Conservation (phyloP, 192 early-diverging fungal species). For the Rhizoclosmatium sp. region DNA sequence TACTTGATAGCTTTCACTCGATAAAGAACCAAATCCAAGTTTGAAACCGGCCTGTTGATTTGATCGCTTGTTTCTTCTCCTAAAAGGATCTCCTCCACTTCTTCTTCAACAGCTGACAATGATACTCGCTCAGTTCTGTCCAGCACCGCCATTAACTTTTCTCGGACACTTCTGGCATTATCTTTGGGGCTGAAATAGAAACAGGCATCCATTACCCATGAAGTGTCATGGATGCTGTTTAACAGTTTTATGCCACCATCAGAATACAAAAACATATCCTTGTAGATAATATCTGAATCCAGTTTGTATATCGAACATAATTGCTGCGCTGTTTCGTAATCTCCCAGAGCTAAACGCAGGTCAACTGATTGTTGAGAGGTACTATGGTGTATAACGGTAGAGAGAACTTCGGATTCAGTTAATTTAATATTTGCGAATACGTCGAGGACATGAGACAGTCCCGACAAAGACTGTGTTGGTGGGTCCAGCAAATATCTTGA, state of each 20-base stretch:
- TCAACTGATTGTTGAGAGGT: conserved; percentile 37
- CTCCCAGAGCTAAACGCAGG: conserved; percentile 57
- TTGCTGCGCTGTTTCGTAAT: conserved; percentile 65
- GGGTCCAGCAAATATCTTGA: conserved; percentile 21
- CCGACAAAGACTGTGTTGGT: conserved; percentile 45
- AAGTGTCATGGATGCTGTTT: conserved; percentile 39
- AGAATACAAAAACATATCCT: conserved; percentile 48
- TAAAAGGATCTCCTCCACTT: conserved; percentile 42
- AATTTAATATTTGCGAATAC: background rate
- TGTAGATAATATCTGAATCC: conserved; percentile 67
- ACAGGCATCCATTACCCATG: conserved; percentile 12
- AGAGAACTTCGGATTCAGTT: conserved; percentile 4
- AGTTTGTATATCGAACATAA: conserved; percentile 61
- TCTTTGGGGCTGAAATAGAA: background rate
- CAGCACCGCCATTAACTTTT: conserved; percentile 63
- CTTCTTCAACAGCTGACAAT: conserved; percentile 50
- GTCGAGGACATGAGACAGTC: conserved; percentile 24
- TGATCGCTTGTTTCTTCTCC: conserved; percentile 23
- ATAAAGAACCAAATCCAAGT: conserved; percentile 50
- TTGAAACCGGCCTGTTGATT: conserved; percentile 40
- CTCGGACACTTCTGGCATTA: conserved; percentile 5
- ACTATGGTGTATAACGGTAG: conserved; percentile 45
- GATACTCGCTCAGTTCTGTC: conserved; percentile 55
- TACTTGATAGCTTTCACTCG: conserved; percentile 67
- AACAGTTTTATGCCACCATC: background rate